Percentiles rank a stretch among this genome's conserved stretches.
Conservation (phyloP, 495 filamentous ascomycete genomes). For the Lichina pygmaea region DNA sequence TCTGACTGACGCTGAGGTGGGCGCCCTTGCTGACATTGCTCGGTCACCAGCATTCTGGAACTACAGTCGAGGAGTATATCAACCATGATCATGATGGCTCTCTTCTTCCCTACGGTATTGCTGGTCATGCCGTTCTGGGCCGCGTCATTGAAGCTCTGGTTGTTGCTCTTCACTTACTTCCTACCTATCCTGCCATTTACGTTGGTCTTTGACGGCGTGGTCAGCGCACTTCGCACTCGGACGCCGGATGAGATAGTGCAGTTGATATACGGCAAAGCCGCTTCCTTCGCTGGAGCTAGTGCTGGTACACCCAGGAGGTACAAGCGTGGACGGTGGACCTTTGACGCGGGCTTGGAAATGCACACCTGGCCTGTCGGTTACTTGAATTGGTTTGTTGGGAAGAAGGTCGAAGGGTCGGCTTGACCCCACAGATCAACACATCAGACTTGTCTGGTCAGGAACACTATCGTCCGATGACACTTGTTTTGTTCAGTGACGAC, state of each 20-base stretch:
- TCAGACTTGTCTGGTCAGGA: too few species aligned
- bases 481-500: too few species aligned
- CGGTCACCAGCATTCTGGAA: conserved; percentile 32
- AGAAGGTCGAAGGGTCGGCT: too few species aligned
- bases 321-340: conserved; percentile 5
- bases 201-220: conserved; percentile 35
- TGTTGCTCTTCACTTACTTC: conserved; percentile 28
- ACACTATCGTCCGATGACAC: too few species aligned
- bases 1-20: neutral
- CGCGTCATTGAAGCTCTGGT: conserved; percentile 20
- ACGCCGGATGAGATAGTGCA: conserved; percentile 32
- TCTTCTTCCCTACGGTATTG: conserved; percentile 23
- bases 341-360: conserved; percentile 3
- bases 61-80: conserved; percentile 31
- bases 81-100: conserved; percentile 24
- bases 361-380: conserved; percentile 13
- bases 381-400: conserved; percentile 6
- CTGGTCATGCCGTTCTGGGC: conserved; percentile 30
- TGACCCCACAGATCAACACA: too few species aligned
- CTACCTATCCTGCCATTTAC: conserved; percentile 36
- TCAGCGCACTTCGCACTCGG: conserved; percentile 36
- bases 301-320: neutral
- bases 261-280: conserved; percentile 14
- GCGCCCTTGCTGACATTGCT: neutral
- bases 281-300: neutral